phyloP scores from a whole-genome alignment of 2,329 filamentous ascomycete genomes.

The Didymella segeticola region DNA sequence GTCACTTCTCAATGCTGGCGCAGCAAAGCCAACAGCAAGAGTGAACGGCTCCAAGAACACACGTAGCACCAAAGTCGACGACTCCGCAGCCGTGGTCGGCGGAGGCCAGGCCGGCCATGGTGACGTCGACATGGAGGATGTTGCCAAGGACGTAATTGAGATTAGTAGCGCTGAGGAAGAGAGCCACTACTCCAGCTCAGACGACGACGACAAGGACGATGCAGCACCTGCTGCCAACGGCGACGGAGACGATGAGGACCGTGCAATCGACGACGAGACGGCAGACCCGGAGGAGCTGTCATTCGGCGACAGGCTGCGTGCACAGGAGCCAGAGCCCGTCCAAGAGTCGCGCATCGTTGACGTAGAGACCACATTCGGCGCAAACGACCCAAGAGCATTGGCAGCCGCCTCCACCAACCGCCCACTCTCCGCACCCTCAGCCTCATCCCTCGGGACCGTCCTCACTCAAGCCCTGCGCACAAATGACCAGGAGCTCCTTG shows the following conservation, averaged over 20 bases:
- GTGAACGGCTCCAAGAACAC: conserved; percentile 61
- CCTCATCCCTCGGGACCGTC: conserved; percentile 87
- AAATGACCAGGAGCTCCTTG: conserved; percentile 86
- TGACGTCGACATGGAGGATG: conserved; percentile 49
- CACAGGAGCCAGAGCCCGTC: conserved; percentile 56
- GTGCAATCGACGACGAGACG: conserved; percentile 43
- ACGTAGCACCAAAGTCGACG: conserved; percentile 62
- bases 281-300: conserved; percentile 66
- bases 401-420: conserved; percentile 52
- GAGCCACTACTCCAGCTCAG: conserved; percentile 43
- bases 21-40: conserved; percentile 53
- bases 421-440: conserved; percentile 67
- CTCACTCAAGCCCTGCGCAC: conserved; percentile 91
- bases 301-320: conserved; percentile 84
- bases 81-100: conserved; percentile 63
- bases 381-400: conserved; percentile 54
- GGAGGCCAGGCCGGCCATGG: conserved; percentile 55
- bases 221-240: conserved; percentile 31
- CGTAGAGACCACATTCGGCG: conserved; percentile 65
- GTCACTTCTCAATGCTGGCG: conserved; percentile 37
- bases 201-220: conserved; percentile 42
- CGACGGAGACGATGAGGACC: conserved; percentile 42
- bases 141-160: conserved; percentile 50
- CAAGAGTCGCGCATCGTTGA: conserved; percentile 66
- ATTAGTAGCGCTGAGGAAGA: conserved; percentile 58